phyloP scores from a whole-genome alignment of 768 basidiomycete species.

The Dentipellis fragilis region DNA sequence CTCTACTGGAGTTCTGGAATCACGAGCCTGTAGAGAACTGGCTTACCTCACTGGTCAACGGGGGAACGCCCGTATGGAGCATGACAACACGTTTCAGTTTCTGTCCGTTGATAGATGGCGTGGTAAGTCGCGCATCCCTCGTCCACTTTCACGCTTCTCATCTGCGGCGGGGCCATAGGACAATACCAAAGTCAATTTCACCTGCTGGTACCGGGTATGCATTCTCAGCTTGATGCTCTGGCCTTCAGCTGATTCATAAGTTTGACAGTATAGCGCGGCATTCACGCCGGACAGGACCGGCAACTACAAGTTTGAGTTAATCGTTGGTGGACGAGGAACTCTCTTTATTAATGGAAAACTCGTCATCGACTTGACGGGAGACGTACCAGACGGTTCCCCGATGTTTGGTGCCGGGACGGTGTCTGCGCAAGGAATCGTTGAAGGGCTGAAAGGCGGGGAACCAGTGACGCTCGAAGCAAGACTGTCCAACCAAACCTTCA shows the following conservation, averaged over 20 bases:
- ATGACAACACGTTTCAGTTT: conserved; percentile 27
- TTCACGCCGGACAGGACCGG: conserved; percentile 37
- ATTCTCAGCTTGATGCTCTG: too few species aligned
- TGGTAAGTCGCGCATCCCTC: conserved; percentile 20
- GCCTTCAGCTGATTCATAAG: background rate
- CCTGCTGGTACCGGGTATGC: conserved; percentile 32
- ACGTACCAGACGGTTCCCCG: too few species aligned
- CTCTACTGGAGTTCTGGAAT: conserved; percentile 35
- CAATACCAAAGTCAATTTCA: conserved; percentile 29
- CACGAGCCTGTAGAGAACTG: conserved; percentile 16
- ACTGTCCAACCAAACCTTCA: too few species aligned
- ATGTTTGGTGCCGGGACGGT: too few species aligned
- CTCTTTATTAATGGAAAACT: too few species aligned
- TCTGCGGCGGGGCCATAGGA: conserved; percentile 18
- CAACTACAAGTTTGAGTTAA: too few species aligned
- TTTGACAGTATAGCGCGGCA: conserved; percentile 27
- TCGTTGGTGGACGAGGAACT: too few species aligned
- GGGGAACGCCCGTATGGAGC: conserved; percentile 22
- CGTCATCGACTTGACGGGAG: too few species aligned
- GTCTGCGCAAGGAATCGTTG: too few species aligned
- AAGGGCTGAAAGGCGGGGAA: too few species aligned
- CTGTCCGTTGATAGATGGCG: conserved; percentile 31
- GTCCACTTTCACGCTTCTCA: background rate
- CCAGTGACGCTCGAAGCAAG: too few species aligned
- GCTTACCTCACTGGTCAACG: conserved; percentile 9